Evolutionary conservation across 1,284 basidiomycete genomes (phyloP).

Genomic region (Cutaneotrichosporon sp.): DNA sequence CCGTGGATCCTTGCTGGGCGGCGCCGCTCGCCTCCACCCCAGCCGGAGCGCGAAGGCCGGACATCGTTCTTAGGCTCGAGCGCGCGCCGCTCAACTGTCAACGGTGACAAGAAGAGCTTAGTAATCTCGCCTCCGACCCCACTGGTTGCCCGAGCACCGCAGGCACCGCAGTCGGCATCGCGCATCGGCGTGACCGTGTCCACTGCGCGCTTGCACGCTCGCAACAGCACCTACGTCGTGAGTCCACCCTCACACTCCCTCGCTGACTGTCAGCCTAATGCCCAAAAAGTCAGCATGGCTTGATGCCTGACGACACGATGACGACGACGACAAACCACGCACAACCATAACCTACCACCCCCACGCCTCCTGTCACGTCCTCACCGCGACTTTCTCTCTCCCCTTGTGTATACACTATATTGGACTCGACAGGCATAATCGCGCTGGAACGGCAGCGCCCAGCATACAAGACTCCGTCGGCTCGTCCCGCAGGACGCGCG

Average conservation of each 20-base stretch:
- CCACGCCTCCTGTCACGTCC: neutral
- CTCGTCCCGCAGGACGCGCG: slow-evolving; percentile 2
- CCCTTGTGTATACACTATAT: slow-evolving; percentile 6
- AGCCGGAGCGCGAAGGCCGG: slow-evolving; percentile 20
- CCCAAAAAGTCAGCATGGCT: slow-evolving; percentile 28
- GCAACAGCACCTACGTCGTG: slow-evolving; percentile 29
- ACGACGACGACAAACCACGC: neutral
- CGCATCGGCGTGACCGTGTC: slow-evolving; percentile 27
- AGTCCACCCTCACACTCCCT: neutral
- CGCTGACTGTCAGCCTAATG: slow-evolving; percentile 20
- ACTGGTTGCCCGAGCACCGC: slow-evolving; percentile 38
- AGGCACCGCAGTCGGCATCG: slow-evolving; percentile 21
- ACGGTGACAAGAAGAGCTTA: slow-evolving; percentile 27
- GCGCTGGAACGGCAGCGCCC: slow-evolving; percentile 6
- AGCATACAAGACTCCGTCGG: slow-evolving; percentile 5
- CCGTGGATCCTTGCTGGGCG: slow-evolving; percentile 70
- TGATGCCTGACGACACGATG: slow-evolving; percentile 8
- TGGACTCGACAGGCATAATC: slow-evolving; percentile 3
- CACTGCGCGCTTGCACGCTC: slow-evolving; percentile 24
- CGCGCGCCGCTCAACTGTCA: slow-evolving; percentile 15
- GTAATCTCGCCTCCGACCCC: slow-evolving; percentile 51
- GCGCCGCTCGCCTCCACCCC: slow-evolving; percentile 54
- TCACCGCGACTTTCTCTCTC: neutral
- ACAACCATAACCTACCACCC: neutral
- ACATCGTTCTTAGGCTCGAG: slow-evolving; percentile 18